Evolutionary conservation across 106 monocot genomes (phyloP).

Genomic region (Acorus gramineus): DNA sequence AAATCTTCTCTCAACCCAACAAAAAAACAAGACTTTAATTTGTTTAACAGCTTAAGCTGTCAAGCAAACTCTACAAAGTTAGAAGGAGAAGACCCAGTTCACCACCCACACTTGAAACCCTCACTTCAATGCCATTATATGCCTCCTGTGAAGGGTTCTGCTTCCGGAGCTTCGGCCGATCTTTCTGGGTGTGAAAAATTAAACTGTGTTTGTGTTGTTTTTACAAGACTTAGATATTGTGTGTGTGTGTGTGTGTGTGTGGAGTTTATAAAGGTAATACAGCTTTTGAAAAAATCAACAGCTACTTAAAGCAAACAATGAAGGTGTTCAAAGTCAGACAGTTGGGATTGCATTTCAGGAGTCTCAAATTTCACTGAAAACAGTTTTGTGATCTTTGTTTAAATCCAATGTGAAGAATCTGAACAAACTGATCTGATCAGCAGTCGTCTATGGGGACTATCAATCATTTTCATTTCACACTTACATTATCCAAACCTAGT

Average conservation of each 20-base stretch:
- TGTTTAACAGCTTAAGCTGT: neutral
- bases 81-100: neutral
- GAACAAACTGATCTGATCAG: constrained; percentile 9
- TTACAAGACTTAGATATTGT: no score
- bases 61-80: neutral
- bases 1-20: no score
- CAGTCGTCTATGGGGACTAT: constrained; percentile 13
- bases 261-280: no score
- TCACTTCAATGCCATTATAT: constrained; percentile 2
- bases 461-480: constrained; percentile 18
- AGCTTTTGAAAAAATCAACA: no score
- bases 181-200: constrained; percentile 7
- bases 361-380: neutral
- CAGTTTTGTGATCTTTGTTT: neutral
- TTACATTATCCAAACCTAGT: constrained; percentile 11
- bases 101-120: neutral
- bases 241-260: no score
- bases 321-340: no score
- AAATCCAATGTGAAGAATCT: constrained; percentile 6
- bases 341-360: no score
- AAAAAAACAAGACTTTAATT: no score
- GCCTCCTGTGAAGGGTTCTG: constrained; percentile 13
- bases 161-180: constrained; percentile 4
- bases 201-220: constrained; percentile 15
- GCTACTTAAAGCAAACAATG: no score